Conservation (phyloP, 2,329 filamentous ascomycete genomes). For the Pseudogymnoascus pannorum region DNA sequence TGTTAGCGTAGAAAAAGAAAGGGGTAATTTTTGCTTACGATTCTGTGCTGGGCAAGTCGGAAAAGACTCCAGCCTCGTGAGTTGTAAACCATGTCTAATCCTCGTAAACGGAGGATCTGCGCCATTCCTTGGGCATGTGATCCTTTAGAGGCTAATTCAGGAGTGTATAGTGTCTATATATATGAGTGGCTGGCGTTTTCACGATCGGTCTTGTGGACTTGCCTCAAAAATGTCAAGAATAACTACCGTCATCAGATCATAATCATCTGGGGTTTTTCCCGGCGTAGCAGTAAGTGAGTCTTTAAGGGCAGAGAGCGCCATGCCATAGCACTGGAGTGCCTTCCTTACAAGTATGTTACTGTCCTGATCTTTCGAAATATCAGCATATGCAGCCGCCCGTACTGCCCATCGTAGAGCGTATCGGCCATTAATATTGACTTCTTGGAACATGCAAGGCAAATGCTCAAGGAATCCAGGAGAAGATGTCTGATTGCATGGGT, state of each 20-base stretch:
- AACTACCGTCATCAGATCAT: conserved; percentile 35
- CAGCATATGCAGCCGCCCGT: conserved; percentile 31
- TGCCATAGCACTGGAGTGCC: conserved; percentile 31
- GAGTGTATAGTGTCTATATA: conserved; percentile 30
- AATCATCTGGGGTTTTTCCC: conserved; percentile 33
- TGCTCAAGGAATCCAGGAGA: conserved; percentile 35
- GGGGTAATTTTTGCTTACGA: conserved; percentile 17
- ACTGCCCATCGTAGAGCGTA: conserved; percentile 34
- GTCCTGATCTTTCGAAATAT: conserved; percentile 25
- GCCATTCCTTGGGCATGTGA: conserved; percentile 36
- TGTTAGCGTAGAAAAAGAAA: conserved; percentile 10
- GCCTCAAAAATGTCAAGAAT: conserved; percentile 37
- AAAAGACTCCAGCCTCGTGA: conserved; percentile 35
- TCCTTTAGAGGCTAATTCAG: conserved; percentile 21
- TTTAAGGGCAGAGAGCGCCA: conserved; percentile 30
- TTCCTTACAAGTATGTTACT: conserved; percentile 20
- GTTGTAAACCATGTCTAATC: conserved; percentile 30
- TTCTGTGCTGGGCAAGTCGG: conserved; percentile 33
- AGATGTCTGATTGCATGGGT: conserved; percentile 32
- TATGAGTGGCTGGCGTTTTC: not conserved
- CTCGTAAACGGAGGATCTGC: conserved; percentile 33
- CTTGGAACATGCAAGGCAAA: conserved; percentile 32
- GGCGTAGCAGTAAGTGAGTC: conserved; percentile 25
- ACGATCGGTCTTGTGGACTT: conserved; percentile 4
- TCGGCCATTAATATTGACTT: conserved; percentile 32